Base-by-base conservation (phyloP, 805 yeast species). In the Scheffersomyces ergatensis region DNA sequence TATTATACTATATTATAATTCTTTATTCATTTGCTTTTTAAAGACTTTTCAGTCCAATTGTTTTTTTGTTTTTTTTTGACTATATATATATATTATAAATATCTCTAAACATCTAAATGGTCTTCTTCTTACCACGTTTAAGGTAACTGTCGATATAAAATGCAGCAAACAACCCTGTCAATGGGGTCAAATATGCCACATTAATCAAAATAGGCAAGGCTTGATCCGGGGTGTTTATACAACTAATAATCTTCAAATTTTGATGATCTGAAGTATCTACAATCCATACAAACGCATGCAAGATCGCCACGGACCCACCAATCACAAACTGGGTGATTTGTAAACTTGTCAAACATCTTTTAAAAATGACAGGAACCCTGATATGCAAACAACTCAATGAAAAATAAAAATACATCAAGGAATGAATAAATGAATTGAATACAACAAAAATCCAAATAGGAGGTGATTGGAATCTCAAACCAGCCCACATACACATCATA, bases 391-490 rank as follows among this genome's bases (percentile, higher is more conserved):
- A 76, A 8, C 82, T 68, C 48, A 83, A 68, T 3, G 82, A 66
- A 66, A 77, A 83, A 65, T 83, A 83, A 42, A 78, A 72, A 69
- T 83, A 83, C 89, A 83, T 83, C 57, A 83, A 72, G 19, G 85
- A 68, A 66, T 83, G 89, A 55, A 83, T 83, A 57, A 83, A 77
- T n/a, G 88, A 82, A 69, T 83, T 83, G 76, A 83, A 83, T 19
- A 80, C 86, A 34, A 83, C 88, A 62, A 83, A 83, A 52, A 83
- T 80, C 89, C 89, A 83, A 57, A 83, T 83, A 26, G 89, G 89
- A 4, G 89, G 86, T 12, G 86, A 75, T 38, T 76, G 77, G 60
- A 66, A 83, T 42, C 89, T 67, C 41, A 81, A 76, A 2, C 89
- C 89, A 6, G 85, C 77, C 89, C 89, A 83, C 89, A 83, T 83